Percentiles rank a stretch among this genome's conserved stretches.
Evolutionary conservation across 108 stramenopile species (phyloP).

Genomic region (Skeletonema grethae): DNA sequence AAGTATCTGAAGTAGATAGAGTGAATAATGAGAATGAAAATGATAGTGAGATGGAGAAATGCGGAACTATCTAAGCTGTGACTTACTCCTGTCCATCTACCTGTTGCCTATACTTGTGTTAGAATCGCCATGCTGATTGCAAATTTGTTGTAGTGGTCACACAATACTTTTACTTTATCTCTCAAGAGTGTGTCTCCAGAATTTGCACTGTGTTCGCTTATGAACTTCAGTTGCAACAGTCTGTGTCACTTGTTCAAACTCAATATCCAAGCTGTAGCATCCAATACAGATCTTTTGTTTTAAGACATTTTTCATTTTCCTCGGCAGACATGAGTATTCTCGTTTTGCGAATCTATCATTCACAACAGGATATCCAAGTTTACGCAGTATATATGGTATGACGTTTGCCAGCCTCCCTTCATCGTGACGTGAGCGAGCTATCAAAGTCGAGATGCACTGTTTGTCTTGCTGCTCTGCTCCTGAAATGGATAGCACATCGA

Average conservation of each 20-base stretch:
- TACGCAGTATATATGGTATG: slow-evolving; percentile 54
- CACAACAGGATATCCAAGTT: slow-evolving; percentile 60
- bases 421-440: slow-evolving; percentile 22
- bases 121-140: too few relatives aligned
- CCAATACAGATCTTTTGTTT: slow-evolving; percentile 67
- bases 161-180: too few relatives aligned
- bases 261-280: slow-evolving; percentile 45
- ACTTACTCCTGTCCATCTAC: too few relatives aligned
- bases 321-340: slow-evolving; percentile 53
- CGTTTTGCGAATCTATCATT: slow-evolving; percentile 62
- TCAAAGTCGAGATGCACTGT: slow-evolving; percentile 25
- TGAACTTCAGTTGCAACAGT: slow-evolving; percentile 15
- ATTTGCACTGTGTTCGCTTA: slow-evolving; percentile 26
- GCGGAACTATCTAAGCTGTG: too few relatives aligned
- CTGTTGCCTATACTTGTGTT: too few relatives aligned
- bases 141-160: too few relatives aligned
- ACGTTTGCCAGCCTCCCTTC: slow-evolving; percentile 33
- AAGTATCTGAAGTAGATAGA: too few relatives aligned
- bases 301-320: slow-evolving; percentile 62
- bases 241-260: slow-evolving; percentile 3
- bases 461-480: background rate
- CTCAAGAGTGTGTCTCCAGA: slow-evolving; percentile 19
- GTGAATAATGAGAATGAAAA: too few relatives aligned
- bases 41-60: too few relatives aligned
- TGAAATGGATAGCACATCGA: slow-evolving; percentile 9